Base-by-base conservation (phyloP, 139 green algal species). In the Gonium pectorale region DNA sequence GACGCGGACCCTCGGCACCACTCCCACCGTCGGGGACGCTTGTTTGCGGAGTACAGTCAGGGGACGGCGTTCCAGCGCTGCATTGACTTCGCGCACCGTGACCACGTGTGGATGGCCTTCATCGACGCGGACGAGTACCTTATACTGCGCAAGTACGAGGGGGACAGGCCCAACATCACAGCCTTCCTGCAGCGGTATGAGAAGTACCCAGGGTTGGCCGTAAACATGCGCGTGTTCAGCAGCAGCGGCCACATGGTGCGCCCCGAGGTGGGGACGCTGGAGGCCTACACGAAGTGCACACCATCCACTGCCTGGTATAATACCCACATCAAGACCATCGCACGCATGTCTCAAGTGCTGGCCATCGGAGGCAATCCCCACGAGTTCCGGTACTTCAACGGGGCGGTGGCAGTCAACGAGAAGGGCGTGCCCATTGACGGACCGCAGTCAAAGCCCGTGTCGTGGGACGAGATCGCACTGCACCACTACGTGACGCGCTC, bases 91-190 rank as follows among this genome's bases (percentile, higher is more conserved):
- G 59, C 75, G 27, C 75, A 82, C 59, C 75, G 75, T 0, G 75
- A 82, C 44, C 79, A 89, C 67, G 41, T 80, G 5, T 93, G 86
- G 73, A 88, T 93, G 56, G 88, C 83, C 9, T 93, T 93, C 66
- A 92, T 93, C 5, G 90, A 93, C 66, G 80, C 75, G 3, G 90
- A 93, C 40, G 90, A 93, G 71, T 93, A 91, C 75, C 64, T 93
- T 22, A 51, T 93, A 29, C 52, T 92, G 51, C 31, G 56, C 29
- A 8, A 51, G 13, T 54, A 43, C 9, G 40, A 43, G 37, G 79
- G 49, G 9, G 35, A 2, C n/a, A 43, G 79, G n/a, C 63, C 37
- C 49, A 83, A 81, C 62, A 83, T 91, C 46, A 87, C 80, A 15
- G 35, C 40, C 7, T 87, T 93, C 38, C 56, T 93, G 35, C 56